Conservation (phyloP, 805 yeast genomes). For the Brettanomyces bruxellensis region DNA sequence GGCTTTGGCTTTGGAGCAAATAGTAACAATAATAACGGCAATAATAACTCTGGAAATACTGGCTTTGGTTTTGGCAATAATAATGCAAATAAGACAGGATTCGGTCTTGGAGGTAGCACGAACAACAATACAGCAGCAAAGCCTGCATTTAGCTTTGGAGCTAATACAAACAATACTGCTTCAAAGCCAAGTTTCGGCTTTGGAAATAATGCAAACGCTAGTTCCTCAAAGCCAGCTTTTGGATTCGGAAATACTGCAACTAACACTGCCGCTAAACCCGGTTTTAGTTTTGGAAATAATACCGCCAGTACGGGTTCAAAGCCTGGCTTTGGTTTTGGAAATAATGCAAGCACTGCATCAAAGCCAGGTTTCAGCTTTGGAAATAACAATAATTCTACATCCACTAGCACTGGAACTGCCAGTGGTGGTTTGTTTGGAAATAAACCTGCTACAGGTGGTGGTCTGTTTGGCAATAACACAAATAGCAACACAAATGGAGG, state of each 20-base stretch:
- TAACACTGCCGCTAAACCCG: neutral
- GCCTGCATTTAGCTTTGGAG: no score
- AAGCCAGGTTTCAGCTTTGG: slow-evolving; percentile 4
- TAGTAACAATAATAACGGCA: neutral
- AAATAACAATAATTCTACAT: slow-evolving; percentile 14
- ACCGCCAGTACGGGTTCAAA: neutral
- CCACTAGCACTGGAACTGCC: neutral
- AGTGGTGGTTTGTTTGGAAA: slow-evolving; percentile 9
- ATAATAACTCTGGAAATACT: slow-evolving; percentile 9
- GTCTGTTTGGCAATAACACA: slow-evolving; percentile 12
- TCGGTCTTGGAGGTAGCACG: neutral
- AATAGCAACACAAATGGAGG: slow-evolving; percentile 7
- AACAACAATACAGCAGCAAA: no score
- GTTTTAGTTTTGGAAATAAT: neutral
- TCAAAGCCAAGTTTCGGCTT: neutral
- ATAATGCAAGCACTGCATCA: neutral
- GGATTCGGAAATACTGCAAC: neutral
- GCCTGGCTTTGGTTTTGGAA: slow-evolving; percentile 3
- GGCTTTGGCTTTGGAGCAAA: no score
- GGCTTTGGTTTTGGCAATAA: slow-evolving; percentile 13
- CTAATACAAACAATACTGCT: neutral
- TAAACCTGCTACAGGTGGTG: slow-evolving; percentile 7
- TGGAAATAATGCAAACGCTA: neutral
- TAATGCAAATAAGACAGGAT: neutral
- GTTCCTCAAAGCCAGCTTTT: neutral